phyloP scores from a whole-genome alignment of 1,284 basidiomycete genomes.

The Ustilago loliicola region DNA sequence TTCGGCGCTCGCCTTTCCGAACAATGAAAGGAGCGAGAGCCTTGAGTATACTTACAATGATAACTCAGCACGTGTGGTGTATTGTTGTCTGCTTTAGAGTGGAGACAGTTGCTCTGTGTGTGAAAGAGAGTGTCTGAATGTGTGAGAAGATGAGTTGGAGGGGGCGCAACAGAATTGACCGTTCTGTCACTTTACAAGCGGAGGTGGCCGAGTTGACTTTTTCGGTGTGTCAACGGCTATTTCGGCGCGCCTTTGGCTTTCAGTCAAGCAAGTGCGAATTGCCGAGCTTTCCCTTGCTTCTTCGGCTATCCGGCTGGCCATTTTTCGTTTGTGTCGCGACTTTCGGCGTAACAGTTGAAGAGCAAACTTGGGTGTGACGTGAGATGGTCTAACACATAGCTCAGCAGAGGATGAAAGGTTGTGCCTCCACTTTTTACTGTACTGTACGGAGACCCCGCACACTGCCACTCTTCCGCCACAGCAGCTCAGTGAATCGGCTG shows the following conservation, averaged over 20 bases:
- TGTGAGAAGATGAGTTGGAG: background rate
- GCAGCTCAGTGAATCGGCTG: background rate
- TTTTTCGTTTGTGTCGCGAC: background rate
- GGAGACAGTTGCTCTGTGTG: background rate
- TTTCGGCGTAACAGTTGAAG: background rate
- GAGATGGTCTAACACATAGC: constrained; percentile 1
- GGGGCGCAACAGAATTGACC: background rate
- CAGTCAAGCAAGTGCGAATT: background rate
- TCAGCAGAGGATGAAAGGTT: background rate
- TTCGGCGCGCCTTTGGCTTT: constrained; percentile 17
- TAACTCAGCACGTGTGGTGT: background rate
- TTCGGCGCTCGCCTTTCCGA: constrained; percentile 16
- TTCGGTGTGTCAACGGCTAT: constrained; percentile 25
- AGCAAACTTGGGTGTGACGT: background rate
- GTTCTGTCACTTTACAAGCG: constrained; percentile 33
- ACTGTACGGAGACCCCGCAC: background rate
- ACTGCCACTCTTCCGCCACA: background rate
- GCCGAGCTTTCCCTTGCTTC: constrained; percentile 9
- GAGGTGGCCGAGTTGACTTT: background rate
- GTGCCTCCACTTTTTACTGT: background rate
- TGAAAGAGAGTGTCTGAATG: background rate
- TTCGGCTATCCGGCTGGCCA: constrained; percentile 7
- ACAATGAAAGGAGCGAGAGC: background rate
- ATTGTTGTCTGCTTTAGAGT: background rate
- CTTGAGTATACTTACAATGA: constrained; percentile 3